Base-by-base conservation (phyloP, 257 asterid genomes). In the Ocimum tenuiflorum region DNA sequence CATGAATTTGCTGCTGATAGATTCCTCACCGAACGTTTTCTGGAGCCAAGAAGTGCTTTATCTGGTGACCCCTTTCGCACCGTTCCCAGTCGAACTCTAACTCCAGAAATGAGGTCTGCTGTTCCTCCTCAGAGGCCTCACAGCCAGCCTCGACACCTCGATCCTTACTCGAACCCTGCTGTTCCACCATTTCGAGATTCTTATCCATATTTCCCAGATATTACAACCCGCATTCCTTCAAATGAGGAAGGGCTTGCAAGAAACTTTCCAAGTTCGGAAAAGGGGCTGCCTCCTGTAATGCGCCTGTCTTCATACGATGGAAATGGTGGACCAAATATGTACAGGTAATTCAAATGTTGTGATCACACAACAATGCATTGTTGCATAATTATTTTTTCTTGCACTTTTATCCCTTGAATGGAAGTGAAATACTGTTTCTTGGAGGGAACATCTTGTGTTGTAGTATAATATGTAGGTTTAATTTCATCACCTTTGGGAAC, bases 281-380 rank as follows among this genome's bases (percentile, higher is more conserved):
- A 72, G 38, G 72, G 79, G 54, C 57, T 71, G 60, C 85, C 88
- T 60, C 81, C 86, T 6, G 48, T 65, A n/a, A 70, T 77, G 69
- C 77, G 71, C 23, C 67, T 80, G 63, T 55, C 85, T 69, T 73
- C 48, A 8, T 49, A 83, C 10, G 82, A 76, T 35, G 77, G 81
- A 70, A 77, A 45, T 7, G 43, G 62, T n/a, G 74, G 82, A 67
- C 83, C 78, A 59, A 69, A 70, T 68, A 60, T 74, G 75, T 73
- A 75, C 56, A 79, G 86, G 69, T 85, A 83, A 82, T 18, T 5
- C 31, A 18, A 59, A 46, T 66, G 67, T 47, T 65, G 19, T n/a
- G n/a, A n/a, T n/a, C 17, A 49, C 60, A 31, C 14, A 15, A 42
- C 29, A 10, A 39, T 46, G 56, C 22, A 17, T 31, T 22, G 17